phyloP scores from a whole-genome alignment of 2,329 filamentous ascomycete genomes.

The Penicillium sp. region DNA sequence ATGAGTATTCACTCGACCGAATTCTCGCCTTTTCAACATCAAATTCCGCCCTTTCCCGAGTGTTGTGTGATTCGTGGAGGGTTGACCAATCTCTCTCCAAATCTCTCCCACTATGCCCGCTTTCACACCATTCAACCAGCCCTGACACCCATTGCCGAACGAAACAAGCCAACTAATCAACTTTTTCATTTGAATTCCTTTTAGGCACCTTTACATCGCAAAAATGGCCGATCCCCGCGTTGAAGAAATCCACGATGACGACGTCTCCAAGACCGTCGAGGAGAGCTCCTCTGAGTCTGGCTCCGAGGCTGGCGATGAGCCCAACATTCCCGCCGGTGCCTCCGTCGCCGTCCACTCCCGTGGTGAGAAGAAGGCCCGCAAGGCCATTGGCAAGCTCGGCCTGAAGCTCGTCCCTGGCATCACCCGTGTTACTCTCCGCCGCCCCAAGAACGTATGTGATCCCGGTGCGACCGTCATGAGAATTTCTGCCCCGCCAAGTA shows the following conservation, averaged over 20 bases:
- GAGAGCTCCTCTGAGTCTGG: conserved; percentile 52
- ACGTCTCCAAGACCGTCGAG: conserved; percentile 80
- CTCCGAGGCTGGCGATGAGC: conserved; percentile 54
- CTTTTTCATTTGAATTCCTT: neutral
- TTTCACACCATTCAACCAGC: conserved; percentile 13
- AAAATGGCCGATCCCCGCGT: conserved; percentile 94
- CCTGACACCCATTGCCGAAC: conserved; percentile 5
- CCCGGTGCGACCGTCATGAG: conserved; percentile 9
- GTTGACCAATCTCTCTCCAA: conserved; percentile 1
- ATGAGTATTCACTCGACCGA: conserved; percentile 15
- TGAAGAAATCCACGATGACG: conserved; percentile 90
- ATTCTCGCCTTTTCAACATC: conserved; percentile 16
- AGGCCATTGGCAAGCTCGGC: conserved; percentile 98
- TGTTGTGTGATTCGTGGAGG: conserved; percentile 26
- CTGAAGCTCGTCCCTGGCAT: conserved; percentile 95
- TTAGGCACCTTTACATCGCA: conserved; percentile 16
- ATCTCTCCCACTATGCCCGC: conserved; percentile 18
- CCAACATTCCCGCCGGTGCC: conserved; percentile 75
- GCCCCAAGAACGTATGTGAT: conserved; percentile 93
- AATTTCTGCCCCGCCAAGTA: conserved; percentile 1
- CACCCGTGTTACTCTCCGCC: conserved; percentile 93
- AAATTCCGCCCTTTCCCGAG: conserved; percentile 24
- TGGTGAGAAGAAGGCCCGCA: conserved; percentile 99
- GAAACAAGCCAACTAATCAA: conserved; percentile 2
- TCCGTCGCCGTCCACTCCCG: conserved; percentile 91